Evolutionary conservation across 2,329 filamentous ascomycete species (phyloP), one percentile per base, ranked within the genome.

Genomic region (Penicillium olsonii): DNA sequence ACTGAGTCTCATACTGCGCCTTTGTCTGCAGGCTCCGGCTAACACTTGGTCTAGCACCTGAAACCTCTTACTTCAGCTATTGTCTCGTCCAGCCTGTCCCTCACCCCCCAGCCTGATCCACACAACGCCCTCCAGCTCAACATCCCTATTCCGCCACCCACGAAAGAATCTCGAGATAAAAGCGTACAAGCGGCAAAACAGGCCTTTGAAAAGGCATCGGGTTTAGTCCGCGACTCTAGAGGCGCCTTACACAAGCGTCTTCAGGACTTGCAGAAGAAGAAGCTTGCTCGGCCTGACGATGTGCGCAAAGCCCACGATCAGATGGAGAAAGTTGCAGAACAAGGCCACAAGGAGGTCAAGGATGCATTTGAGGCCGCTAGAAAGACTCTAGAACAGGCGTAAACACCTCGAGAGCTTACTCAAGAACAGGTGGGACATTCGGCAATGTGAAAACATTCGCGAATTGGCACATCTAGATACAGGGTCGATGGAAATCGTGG

Each of bases 291-390:
- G 39, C 71, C 71, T 24, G 75, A 78, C 60, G 73, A 76, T 57
- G 56, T 75, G 48, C 67, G 69, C 41, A 78, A 73, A 57, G 73
- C 74, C 19, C 68, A 74, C 48, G 72, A 74, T 52, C 66, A 71
- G 53, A 76, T 78, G 75, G 75, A 78, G 57, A 76, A 75, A 53
- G 51, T 73, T 37, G 68, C 71, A 17, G 72, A 74, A 39, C 75
- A 72, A 60, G 75, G 73, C 12, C 73, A 75, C 49, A 75, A 71
- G 54, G 74, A 75, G 45, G 68, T 72, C 39, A 77, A 74, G 60
- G 71, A 73, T 52, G 54, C 75, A 7, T 76, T 74, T 54, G 74
- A 76, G 37, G 62, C 56, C 8, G 72, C 69, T 20, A 72, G 60
- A 56, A 74, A 68, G 61, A 62, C 59, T 1, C 56, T 74, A 49